Evolutionary conservation across 2,329 filamentous ascomycete species (phyloP).

Genomic region (Plenodomus tracheiphilus): DNA sequence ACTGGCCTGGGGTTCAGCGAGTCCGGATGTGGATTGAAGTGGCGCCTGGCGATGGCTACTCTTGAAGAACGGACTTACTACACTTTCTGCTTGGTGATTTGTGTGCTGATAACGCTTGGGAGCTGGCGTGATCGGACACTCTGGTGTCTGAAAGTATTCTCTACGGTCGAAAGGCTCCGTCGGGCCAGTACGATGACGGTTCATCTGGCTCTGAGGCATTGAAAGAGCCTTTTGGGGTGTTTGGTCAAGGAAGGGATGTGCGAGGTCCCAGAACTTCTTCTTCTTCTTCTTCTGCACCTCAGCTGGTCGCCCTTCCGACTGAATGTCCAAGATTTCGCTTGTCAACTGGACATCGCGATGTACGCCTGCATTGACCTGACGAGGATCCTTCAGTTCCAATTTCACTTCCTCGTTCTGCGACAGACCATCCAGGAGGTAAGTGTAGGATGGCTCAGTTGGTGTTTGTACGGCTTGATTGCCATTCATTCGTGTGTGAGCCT

Average conservation of each 20-base stretch:
- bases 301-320: neutral
- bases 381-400: constrained; percentile 34
- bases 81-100: constrained; percentile 26
- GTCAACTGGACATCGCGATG: neutral
- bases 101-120: constrained; percentile 15
- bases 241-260: constrained; percentile 24
- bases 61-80: constrained; percentile 48
- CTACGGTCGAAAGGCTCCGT: neutral
- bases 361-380: constrained; percentile 3
- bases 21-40: constrained; percentile 10
- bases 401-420: constrained; percentile 26
- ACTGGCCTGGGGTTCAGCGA: constrained; percentile 34
- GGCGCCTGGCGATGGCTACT: constrained; percentile 20
- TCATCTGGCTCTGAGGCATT: neutral
- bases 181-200: neutral
- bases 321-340: constrained; percentile 4
- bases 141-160: neutral
- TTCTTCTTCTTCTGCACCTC: constrained; percentile 2
- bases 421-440: constrained; percentile 36
- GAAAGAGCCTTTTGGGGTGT: constrained; percentile 10
- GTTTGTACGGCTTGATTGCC: constrained; percentile 8
- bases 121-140: constrained; percentile 14
- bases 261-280: constrained; percentile 14
- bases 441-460: constrained; percentile 33
- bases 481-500: constrained; percentile 1